A percentile compares a stretch with the other conserved stretches of the same genome.
Evolutionary conservation across 495 filamentous ascomycete genomes (phyloP).

Genomic region (Hypoxylon trugodes): DNA sequence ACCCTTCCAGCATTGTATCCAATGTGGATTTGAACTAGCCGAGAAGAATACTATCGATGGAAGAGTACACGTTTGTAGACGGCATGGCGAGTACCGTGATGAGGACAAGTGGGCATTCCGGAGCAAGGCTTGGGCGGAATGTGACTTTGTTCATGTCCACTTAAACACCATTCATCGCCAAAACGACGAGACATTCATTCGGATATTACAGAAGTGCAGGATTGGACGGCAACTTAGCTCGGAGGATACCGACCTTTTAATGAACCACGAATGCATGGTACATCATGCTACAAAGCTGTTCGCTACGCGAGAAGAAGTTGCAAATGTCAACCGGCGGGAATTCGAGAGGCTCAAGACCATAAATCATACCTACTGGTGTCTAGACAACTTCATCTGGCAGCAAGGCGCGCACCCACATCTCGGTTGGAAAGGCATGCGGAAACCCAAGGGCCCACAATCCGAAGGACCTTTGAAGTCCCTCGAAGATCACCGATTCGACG

Average conservation of each 20-base stretch:
- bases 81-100: constrained; percentile 42
- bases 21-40: constrained; percentile 75
- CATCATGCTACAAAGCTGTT: constrained; percentile 58
- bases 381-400: constrained; percentile 69
- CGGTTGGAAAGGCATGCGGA: constrained; percentile 65
- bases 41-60: constrained; percentile 75
- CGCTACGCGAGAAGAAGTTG: constrained; percentile 52
- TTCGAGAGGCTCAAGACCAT: constrained; percentile 49
- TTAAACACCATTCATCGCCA: constrained; percentile 64
- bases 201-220: constrained; percentile 61
- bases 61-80: constrained; percentile 65
- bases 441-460: constrained; percentile 68
- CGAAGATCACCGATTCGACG: constrained; percentile 61
- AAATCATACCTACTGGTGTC: constrained; percentile 72
- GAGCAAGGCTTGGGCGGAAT: constrained; percentile 47
- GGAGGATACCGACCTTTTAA: constrained; percentile 53
- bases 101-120: constrained; percentile 53
- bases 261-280: constrained; percentile 54
- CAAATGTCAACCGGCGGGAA: constrained; percentile 47
- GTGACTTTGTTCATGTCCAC: constrained; percentile 49
- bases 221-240: constrained; percentile 50
- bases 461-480: constrained; percentile 58
- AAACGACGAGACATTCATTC: constrained; percentile 56
- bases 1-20: constrained; percentile 79
- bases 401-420: constrained; percentile 66